These are phyloP conservation scores for Planoprotostelium fungivorum DNA, from an alignment of 78 protist species.

Conservation along the genomic window DNA sequence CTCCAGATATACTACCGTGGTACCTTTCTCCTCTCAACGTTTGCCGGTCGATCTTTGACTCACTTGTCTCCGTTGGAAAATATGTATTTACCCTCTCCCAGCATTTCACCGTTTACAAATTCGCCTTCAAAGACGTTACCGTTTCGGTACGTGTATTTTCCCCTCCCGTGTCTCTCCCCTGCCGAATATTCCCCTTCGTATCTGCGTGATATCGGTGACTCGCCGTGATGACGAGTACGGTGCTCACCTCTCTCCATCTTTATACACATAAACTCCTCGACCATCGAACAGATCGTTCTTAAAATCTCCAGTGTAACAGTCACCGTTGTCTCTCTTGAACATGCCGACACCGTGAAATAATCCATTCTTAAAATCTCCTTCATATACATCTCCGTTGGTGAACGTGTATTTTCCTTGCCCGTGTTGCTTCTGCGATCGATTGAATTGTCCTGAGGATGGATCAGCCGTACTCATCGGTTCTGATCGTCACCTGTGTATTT, in stretches of 20 bases:
- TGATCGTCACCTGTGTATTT: neutral
- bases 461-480: too few relatives aligned
- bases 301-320: neutral
- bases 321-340: neutral
- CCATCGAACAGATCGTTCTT: neutral
- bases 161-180: neutral
- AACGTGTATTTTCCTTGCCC: neutral
- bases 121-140: neutral
- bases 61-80: neutral
- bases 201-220: neutral
- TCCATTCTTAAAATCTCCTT: neutral
- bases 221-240: neutral
- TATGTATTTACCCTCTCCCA: neutral
- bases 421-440: neutral
- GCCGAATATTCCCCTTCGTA: neutral
- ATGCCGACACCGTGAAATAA: neutral
- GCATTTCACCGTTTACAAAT: neutral
- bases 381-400: neutral
- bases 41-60: too few relatives aligned
- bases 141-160: neutral
- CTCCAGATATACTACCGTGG: neutral
- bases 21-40: too few relatives aligned
- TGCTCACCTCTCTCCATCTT: neutral
- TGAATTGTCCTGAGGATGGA: slow-evolving; percentile 1
- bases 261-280: neutral